Evolutionary conservation across 1,284 basidiomycete species (phyloP).

Genomic region (Ustilago loliicola): DNA sequence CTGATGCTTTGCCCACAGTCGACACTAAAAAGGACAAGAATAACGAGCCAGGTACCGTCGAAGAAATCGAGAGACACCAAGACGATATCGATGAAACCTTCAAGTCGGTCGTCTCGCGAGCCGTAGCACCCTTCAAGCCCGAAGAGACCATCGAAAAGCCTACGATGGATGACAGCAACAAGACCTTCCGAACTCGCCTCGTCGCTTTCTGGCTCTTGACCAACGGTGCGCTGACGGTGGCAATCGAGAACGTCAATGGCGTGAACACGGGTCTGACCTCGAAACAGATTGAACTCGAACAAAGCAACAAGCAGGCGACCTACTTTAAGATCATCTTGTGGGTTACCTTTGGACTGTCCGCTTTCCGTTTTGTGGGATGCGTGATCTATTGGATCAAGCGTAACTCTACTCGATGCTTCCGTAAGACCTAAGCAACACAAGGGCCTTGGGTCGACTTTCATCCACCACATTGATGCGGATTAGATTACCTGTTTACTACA

Average conservation of each 20-base stretch:
- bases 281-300: conserved; percentile 73
- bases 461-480: background rate
- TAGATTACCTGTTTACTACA: background rate
- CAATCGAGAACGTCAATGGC: conserved; percentile 87
- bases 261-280: conserved; percentile 72
- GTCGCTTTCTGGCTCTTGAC: conserved; percentile 70
- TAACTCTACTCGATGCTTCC: conserved; percentile 63
- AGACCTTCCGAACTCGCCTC: conserved; percentile 70
- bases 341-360: conserved; percentile 85
- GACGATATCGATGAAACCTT: conserved; percentile 93
- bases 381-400: conserved; percentile 66
- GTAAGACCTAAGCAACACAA: conserved; percentile 42
- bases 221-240: conserved; percentile 77
- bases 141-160: conserved; percentile 83
- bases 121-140: conserved; percentile 83
- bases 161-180: conserved; percentile 75
- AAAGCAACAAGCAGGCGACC: conserved; percentile 61
- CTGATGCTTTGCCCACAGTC: conserved; percentile 90
- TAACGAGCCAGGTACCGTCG: conserved; percentile 78
- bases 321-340: conserved; percentile 81
- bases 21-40: conserved; percentile 78
- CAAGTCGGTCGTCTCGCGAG: conserved; percentile 91
- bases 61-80: conserved; percentile 75
- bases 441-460: background rate
- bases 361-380: conserved; percentile 78